Conservation (phyloP, 2,329 filamentous ascomycete genomes). For the Endoconidiophora polonica region DNA sequence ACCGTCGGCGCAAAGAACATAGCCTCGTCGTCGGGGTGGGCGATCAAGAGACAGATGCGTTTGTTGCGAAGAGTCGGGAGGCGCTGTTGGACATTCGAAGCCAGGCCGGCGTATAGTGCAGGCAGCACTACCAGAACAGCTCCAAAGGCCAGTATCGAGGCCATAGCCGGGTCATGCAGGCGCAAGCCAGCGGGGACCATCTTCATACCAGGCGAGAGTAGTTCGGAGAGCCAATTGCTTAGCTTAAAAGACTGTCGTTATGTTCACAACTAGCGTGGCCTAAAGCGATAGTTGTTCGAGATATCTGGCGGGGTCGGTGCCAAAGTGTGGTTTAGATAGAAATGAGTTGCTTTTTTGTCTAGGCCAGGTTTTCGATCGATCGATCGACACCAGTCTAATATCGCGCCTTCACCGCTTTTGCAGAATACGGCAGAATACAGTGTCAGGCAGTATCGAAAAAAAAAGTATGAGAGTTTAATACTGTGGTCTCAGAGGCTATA, state of each 20-base stretch:
- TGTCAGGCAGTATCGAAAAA: not conserved
- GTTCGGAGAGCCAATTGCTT: not conserved
- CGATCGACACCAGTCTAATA: not conserved
- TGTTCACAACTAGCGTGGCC: not conserved
- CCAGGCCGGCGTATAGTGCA: constrained; percentile 36
- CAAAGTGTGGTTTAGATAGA: too few species aligned
- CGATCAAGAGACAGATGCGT: constrained; percentile 81
- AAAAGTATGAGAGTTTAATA: not conserved
- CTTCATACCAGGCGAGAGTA: not conserved
- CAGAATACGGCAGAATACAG: not conserved
- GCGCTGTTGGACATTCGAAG: constrained; percentile 27
- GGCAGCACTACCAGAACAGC: constrained; percentile 28
- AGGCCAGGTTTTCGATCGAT: not conserved
- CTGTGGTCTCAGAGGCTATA: too few species aligned
- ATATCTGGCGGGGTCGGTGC: too few species aligned
- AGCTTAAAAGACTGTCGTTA: not conserved
- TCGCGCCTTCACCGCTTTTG: not conserved
- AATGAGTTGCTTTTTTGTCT: too few species aligned
- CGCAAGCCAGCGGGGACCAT: constrained; percentile 7
- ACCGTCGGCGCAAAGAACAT: constrained; percentile 97
- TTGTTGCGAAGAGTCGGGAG: constrained; percentile 62
- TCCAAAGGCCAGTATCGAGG: constrained; percentile 16
- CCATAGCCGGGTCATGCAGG: constrained; percentile 5
- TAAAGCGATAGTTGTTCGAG: too few species aligned
- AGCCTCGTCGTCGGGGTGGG: constrained; percentile 94